Evolutionary conservation across 768 basidiomycete species (phyloP), one percentile per base, ranked within the genome.

Genomic region (Mycena olivaceomarginata): DNA sequence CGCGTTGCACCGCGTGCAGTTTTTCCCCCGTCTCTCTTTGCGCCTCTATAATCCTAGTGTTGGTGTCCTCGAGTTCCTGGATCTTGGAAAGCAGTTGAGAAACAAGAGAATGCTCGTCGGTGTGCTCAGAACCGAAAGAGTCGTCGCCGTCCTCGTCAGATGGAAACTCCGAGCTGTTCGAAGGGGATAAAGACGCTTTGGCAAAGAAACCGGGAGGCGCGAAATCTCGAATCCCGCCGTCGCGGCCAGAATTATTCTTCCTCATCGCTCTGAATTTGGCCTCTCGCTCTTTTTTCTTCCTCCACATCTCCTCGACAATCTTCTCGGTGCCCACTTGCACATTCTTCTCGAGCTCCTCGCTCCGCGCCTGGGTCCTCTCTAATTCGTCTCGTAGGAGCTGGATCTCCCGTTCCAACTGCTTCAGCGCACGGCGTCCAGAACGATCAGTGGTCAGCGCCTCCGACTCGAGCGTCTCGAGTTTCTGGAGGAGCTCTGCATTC

Each of bases 401-500:
- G n/a, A 98, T 94, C 87, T 98, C 96, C 82, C 92, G 93, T 85
- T 97, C 96, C 67, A 98, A 84, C 81, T 89, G 89, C 59, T 93
- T 92, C 22, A 98, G 87, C 79, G 92, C 93, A 45, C 92, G 90
- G 74, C 93, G 90, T 15, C 96, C 95, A 1, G 89, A 87, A 48
- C 90, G 90, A 79, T 97, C 95, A 2, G 93, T 89, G 59, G 90
- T 90, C 13, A 84, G 84, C 18, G 95, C 92, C 75, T 97, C 96
- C 1, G 89, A 84, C 82, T 97, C 94, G 12, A 97, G 89, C 75
- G 90, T 90, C 84, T 96, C 94, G 7, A 97, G 89, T 78, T 96
- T 95, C 37, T 89, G 85, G 5, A 95, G 85, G 18, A 97, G 92
- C 77, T 97, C 95, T 0, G 93, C 92, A 80, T 97, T 97, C 85